phyloP scores from a whole-genome alignment of 2,329 filamentous ascomycete genomes.

The Hymenoscyphus fructigenus region DNA sequence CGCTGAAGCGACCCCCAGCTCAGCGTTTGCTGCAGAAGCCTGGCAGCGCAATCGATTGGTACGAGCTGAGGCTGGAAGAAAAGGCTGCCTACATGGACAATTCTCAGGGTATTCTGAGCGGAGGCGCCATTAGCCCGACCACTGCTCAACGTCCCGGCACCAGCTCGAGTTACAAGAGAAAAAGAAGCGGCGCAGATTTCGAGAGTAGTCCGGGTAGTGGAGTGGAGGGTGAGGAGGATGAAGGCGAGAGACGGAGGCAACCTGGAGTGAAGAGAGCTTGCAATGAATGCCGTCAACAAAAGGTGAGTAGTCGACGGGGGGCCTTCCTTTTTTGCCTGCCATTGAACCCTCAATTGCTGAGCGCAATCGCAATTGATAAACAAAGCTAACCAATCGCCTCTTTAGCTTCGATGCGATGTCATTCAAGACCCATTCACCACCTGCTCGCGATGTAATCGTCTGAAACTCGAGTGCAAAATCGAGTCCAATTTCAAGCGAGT shows the following conservation, averaged over 20 bases:
- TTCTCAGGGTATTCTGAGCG: slow-evolving; percentile 27
- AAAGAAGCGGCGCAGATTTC: slow-evolving; percentile 52
- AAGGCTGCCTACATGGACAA: slow-evolving; percentile 25
- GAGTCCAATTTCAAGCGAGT: slow-evolving; percentile 85
- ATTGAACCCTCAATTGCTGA: neutral
- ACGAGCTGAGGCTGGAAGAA: neutral
- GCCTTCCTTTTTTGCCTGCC: neutral
- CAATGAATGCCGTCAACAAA: slow-evolving; percentile 76
- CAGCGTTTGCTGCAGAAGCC: neutral
- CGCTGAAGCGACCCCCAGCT: neutral
- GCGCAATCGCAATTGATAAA: slow-evolving; percentile 4
- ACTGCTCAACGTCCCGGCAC: slow-evolving; percentile 31
- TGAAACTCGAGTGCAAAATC: slow-evolving; percentile 81
- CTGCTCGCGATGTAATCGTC: slow-evolving; percentile 75
- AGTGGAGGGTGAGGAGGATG: slow-evolving; percentile 55
- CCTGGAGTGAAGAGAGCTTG: slow-evolving; percentile 76
- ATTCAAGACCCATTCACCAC: slow-evolving; percentile 76
- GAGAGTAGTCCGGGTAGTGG: slow-evolving; percentile 62
- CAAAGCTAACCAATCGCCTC: slow-evolving; percentile 18
- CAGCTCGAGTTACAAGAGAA: slow-evolving; percentile 49
- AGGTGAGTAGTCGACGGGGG: slow-evolving; percentile 54
- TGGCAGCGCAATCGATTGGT: neutral
- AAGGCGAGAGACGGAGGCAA: slow-evolving; percentile 56
- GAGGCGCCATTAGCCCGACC: slow-evolving; percentile 33
- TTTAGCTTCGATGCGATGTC: slow-evolving; percentile 78